Percentiles rank a stretch among this genome's conserved stretches.
Evolutionary conservation across 2,329 filamentous ascomycete genomes (phyloP).

Genomic region (Cadophora malorum): DNA sequence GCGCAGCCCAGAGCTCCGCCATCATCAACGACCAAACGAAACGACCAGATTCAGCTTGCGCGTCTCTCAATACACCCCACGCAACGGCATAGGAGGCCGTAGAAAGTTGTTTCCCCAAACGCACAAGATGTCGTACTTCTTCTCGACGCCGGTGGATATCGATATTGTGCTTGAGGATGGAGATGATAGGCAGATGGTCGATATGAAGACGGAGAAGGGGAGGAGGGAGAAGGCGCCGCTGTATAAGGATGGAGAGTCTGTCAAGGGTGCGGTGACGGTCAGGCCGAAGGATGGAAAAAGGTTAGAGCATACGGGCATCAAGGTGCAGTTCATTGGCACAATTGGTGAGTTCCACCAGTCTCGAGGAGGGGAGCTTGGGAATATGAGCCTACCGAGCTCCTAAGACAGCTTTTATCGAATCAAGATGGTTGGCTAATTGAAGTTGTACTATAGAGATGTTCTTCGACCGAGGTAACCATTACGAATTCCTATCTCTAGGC

Average conservation of each 20-base stretch:
- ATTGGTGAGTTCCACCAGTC: slow-evolving; percentile 70
- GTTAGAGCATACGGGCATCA: slow-evolving; percentile 97
- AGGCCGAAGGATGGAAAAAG: slow-evolving; percentile 98
- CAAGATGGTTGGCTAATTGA: slow-evolving; percentile 13
- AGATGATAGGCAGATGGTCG: slow-evolving; percentile 93
- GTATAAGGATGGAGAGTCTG: slow-evolving; percentile 97
- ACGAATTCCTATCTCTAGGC: slow-evolving; percentile 96
- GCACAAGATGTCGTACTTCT: slow-evolving; percentile 87
- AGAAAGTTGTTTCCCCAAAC: neutral
- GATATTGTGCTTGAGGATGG: slow-evolving; percentile 96
- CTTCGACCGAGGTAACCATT: slow-evolving; percentile 98
- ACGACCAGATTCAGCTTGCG: slow-evolving; percentile 22
- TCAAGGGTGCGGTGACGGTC: slow-evolving; percentile 94
- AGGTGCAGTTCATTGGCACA: slow-evolving; percentile 98
- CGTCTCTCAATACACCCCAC: slow-evolving; percentile 21
- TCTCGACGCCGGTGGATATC: slow-evolving; percentile 97
- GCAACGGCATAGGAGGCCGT: slow-evolving; percentile 9
- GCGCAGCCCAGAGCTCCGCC: slow-evolving; percentile 21
- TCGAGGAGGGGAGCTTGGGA: neutral
- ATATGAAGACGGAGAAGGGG: slow-evolving; percentile 98
- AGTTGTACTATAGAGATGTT: slow-evolving; percentile 82
- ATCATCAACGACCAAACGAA: slow-evolving; percentile 14
- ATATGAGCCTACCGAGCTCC: neutral
- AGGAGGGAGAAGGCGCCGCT: slow-evolving; percentile 94
- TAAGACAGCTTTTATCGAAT: neutral